Base-by-base conservation (phyloP, 768 basidiomycete species). In the Leccinum imitatum region DNA sequence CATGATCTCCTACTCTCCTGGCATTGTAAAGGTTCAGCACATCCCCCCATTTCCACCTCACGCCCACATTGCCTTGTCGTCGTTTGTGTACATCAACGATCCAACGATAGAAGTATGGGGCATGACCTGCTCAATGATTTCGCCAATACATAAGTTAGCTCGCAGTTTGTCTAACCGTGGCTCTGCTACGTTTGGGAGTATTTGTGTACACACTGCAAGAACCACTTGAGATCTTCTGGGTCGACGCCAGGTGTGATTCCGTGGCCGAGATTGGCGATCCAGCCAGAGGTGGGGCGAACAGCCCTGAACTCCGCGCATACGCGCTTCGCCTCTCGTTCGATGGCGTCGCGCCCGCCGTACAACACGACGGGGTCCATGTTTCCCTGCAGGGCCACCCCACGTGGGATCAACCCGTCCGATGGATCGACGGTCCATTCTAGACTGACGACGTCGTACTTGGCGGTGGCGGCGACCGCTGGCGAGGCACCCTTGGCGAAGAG, bases 191-290 rank as follows among this genome's bases (percentile, higher is more conserved):
- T 59, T 25, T 76, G 69, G 3, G 92, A 93, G 69, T 93, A 91
- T 69, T 87, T 92, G 68, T 89, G 91, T 52, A 94, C 82, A 69
- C 93, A 95, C 73, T 96, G 84, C 62, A 96, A 84, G 80, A 96
- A 97, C 85, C 87, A 96, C 58, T 81, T 79, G 73, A 97, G 78
- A 73, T 97, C 93, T 57, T 98, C 95, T 21, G 96, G 94, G 72
- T 97, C 87, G 14, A 98, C 95, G 25, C 87, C 90, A 11, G 97
- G 97, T 4, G 95, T 97, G 66, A 99, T 95, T 6, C 97, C 97
- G 71, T 98, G 97, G 0, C 97, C 97, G 21, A 99, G 78, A 76
- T 98, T 98, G 9, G 91, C 91, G 68, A 98, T 98, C 94, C 95
- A 98, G n/a, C 86, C 90, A 44, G 81, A 82, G 19, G 77, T 68